Evolutionary conservation across 1,139 yeast genomes (phyloP), one percentile per base, ranked within the genome.

Genomic region (Yamadazyma conglobata): DNA sequence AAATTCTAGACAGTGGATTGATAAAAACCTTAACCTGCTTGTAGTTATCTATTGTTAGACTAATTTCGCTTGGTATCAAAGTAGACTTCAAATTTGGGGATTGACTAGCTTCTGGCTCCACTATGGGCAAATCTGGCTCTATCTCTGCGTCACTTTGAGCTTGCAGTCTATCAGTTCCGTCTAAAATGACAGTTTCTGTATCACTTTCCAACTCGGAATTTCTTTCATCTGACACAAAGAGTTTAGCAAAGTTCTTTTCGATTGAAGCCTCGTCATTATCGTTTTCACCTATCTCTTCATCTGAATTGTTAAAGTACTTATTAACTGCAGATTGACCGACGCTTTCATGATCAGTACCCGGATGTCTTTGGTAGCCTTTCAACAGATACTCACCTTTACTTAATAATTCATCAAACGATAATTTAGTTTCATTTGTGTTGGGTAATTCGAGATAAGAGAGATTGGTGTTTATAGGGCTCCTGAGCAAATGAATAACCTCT

Each of bases 401-500:
- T 6, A 52, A 32, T 24, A 56, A 42, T 13, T 39, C 54, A 23
- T 52, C 57, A 27, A 34, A 40, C 7, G 43, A 39, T 26, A 44
- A 42, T 17, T 24, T 22, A 12, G 40, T 31, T 10, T 44, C 47
- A 13, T 34, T 30, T 2, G 31, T 25, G 21, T 44, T 40, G 1
- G 48, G 48, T 17, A 44, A 32, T 13, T 42, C 41, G 14, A 44
- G 36, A 22, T 40, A 40, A 17, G 41, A 46, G 16, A 41, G 33
- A 25, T 40, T 42, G 6, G 44, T 30, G 28, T 35, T 40, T 1
- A 39, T 38, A 1, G 73, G 73, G 5, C 67, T 58, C 39, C 61
- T 60, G 25, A 69, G 52, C 28, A 69, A 50, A 25, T 59, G 56
- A 13, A 65, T 56, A 6, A 69, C 63, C 35, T 69, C 73, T 34